Evolutionary conservation across 176 grass and related monocot species (phyloP).

Genomic region (Musa acuminata): DNA sequence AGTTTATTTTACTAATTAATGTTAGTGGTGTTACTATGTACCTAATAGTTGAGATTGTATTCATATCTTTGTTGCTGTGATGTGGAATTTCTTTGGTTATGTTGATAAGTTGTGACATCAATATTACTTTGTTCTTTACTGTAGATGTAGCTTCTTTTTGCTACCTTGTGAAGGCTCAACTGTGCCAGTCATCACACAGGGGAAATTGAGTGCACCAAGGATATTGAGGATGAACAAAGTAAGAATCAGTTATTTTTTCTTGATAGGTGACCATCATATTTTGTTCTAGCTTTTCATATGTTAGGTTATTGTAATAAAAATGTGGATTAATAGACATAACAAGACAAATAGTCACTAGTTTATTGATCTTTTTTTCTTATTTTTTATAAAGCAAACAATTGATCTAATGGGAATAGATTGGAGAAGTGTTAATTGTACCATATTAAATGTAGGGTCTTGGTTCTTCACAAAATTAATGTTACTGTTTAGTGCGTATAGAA

Average conservation of each 20-base stretch:
- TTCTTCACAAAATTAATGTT: background rate
- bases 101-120: background rate
- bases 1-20: no score
- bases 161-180: slow-evolving; percentile 77
- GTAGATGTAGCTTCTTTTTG: slow-evolving; percentile 90
- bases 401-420: no score
- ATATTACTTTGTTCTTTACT: slow-evolving; percentile 25
- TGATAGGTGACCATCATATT: background rate
- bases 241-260: slow-evolving; percentile 25
- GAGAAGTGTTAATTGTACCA: background rate
- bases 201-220: slow-evolving; percentile 76
- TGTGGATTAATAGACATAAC: no score
- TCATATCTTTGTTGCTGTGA: background rate
- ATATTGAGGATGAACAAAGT: slow-evolving; percentile 92
- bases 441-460: background rate
- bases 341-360: no score
- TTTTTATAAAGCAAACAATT: no score
- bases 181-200: slow-evolving; percentile 68
- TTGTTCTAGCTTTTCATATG: background rate
- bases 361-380: no score
- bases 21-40: background rate
- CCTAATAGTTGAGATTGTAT: background rate
- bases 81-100: background rate
- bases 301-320: background rate
- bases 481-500: background rate